Conservation (phyloP, 2,329 filamentous ascomycete genomes). For the Verticillium albo-atrum region DNA sequence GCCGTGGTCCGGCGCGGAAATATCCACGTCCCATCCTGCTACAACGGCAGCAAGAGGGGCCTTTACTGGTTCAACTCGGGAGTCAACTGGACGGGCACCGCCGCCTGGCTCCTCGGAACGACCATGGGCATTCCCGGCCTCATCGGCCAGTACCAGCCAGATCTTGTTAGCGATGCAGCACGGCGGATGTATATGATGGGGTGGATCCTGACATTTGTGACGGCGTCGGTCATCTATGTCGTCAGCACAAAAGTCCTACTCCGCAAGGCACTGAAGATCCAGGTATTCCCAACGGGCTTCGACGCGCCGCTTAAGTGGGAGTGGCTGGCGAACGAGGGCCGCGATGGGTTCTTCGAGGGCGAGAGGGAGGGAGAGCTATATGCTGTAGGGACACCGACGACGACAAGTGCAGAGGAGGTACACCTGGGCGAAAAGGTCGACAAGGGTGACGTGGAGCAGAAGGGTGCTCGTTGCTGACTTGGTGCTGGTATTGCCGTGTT, state of each 20-base stretch:
- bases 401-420: slow-evolving; percentile 5
- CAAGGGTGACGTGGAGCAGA: neutral
- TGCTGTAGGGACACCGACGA: slow-evolving; percentile 5
- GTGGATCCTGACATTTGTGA: slow-evolving; percentile 21
- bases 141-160: slow-evolving; percentile 19
- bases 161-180: slow-evolving; percentile 16
- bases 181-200: slow-evolving; percentile 24
- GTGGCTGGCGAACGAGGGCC: slow-evolving; percentile 18
- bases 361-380: slow-evolving; percentile 12
- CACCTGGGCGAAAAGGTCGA: slow-evolving; percentile 2
- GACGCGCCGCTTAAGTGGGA: slow-evolving; percentile 14
- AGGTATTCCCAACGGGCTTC: slow-evolving; percentile 15
- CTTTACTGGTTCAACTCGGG: slow-evolving; percentile 27
- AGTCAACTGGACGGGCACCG: slow-evolving; percentile 21
- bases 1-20: slow-evolving; percentile 25
- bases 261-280: slow-evolving; percentile 7
- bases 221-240: slow-evolving; percentile 19
- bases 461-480: too few species aligned
- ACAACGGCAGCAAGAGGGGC: slow-evolving; percentile 17
- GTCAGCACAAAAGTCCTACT: neutral
- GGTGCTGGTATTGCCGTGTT: too few species aligned
- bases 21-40: slow-evolving; percentile 24
- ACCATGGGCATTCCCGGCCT: slow-evolving; percentile 20
- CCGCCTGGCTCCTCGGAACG: slow-evolving; percentile 19
- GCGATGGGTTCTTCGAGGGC: slow-evolving; percentile 18